A percentile compares a stretch with the other conserved stretches of the same genome.
Evolutionary conservation across 2,329 filamentous ascomycete species (phyloP).

Genomic region (Calonectria pauciramosa): DNA sequence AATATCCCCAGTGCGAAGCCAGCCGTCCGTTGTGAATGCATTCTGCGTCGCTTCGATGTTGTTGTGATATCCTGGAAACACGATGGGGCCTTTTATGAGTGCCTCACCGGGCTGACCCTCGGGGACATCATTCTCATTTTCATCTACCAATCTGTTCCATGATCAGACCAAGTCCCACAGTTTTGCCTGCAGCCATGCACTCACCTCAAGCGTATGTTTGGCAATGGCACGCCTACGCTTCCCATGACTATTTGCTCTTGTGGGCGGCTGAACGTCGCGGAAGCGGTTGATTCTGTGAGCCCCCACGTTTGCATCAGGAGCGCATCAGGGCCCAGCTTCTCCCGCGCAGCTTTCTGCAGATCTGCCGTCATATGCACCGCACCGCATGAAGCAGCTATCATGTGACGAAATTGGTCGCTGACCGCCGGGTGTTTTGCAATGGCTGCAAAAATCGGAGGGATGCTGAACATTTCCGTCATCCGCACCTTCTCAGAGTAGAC

Average conservation of each 20-base stretch:
- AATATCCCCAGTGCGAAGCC: conserved; percentile 86
- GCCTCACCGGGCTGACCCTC: conserved; percentile 68
- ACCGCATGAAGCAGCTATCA: conserved; percentile 63
- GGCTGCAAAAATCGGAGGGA: conserved; percentile 71
- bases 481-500: conserved; percentile 62
- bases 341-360: conserved; percentile 63
- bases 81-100: conserved; percentile 77
- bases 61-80: conserved; percentile 79
- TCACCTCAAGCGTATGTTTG: conserved; percentile 45
- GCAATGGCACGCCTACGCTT: conserved; percentile 53
- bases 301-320: conserved; percentile 69
- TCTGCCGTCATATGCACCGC: conserved; percentile 70
- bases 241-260: conserved; percentile 59
- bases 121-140: conserved; percentile 54
- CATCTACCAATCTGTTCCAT: conserved; percentile 53
- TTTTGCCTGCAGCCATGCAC: neutral
- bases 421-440: conserved; percentile 70
- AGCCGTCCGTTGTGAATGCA: conserved; percentile 66
- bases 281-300: conserved; percentile 67
- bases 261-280: conserved; percentile 59
- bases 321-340: conserved; percentile 59
- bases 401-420: conserved; percentile 65
- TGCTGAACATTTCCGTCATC: conserved; percentile 69
- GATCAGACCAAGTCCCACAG: neutral
- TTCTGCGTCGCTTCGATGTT: conserved; percentile 75